Evolutionary conservation across 106 monocot species (phyloP), one percentile per base, ranked within the genome.

Genomic region (Dendrobium nobile): DNA sequence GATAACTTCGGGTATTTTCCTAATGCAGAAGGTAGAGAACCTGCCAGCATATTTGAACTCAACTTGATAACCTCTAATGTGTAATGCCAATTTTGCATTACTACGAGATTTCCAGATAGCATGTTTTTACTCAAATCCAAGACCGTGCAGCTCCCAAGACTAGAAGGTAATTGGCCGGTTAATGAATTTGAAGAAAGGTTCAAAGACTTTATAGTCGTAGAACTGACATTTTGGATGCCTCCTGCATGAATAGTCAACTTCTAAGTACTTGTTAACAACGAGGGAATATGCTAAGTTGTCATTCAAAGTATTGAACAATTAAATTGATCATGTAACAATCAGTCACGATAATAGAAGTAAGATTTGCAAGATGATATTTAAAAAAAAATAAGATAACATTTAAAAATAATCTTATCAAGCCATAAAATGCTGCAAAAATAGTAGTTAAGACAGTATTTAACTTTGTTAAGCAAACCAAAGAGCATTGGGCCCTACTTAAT

Each of bases 181-280:
- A 99, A 70, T 27, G 81, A 67, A 86, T 95, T 99, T 27, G 92
- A 91, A 73, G 98, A 99, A 75, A 99, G 90, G 77, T 95, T 95
- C 82, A 99, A 78, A 47, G 82, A 31, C 77, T 81, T 86, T 84
- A 99, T 77, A 78, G 86, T 89, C 24, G 94, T 89, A 47, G 95
- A 99, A 68, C 82, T 92, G 47, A 99, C 80, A 86, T 64, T 33
- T 19, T 55, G 70, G 19, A 99, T 77, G 70, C 70, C 24, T 81
- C 95, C 98, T 99, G 92, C 80, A 90, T 16, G 15, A 20, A 41
- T 68, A 17, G 4, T 40, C 17, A 40, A 33, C 4, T 28, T 11
- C 5, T 16, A 9, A 40, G 15, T 15, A 13, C 72, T 40, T 28
- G 37, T 28, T 67, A 67, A 31, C 26, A 67, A 72, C 37, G 72